A percentile compares a stretch with the other conserved stretches of the same genome.
phyloP scores from a whole-genome alignment of 2,329 filamentous ascomycete species.

The Alternaria dauci region DNA sequence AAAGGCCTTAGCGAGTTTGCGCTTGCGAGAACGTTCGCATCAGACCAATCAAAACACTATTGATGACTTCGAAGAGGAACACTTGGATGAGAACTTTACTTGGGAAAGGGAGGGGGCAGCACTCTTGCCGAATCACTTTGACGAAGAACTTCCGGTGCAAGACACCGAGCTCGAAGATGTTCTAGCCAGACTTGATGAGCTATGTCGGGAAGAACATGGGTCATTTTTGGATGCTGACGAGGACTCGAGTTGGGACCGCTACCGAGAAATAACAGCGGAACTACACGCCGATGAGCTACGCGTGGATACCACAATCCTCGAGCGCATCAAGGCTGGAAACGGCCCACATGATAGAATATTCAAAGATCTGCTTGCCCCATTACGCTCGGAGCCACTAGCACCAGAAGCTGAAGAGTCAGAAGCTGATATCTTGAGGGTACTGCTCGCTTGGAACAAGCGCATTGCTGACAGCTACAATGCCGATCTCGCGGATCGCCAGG shows the following conservation, averaged over 20 bases:
- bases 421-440: constrained; percentile 21
- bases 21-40: background rate
- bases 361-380: constrained; percentile 31
- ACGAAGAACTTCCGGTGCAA: background rate
- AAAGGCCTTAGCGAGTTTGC: background rate
- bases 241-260: background rate
- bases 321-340: constrained; percentile 23
- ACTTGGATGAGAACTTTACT: background rate
- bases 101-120: background rate
- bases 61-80: background rate
- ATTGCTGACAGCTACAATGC: constrained; percentile 3
- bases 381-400: constrained; percentile 5
- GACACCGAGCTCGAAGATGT: background rate
- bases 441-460: constrained; percentile 29
- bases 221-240: background rate
- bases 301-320: constrained; percentile 23
- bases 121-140: background rate
- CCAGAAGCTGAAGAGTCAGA: constrained; percentile 20
- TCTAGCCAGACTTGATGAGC: background rate
- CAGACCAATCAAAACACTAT: background rate
- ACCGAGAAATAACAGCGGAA: background rate
- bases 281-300: background rate
- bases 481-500: constrained; percentile 5
- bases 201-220: background rate
- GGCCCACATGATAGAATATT: constrained; percentile 18